These are phyloP conservation scores for Candida maltosa DNA, from an alignment of 805 yeast species.

Conservation along the genomic window DNA sequence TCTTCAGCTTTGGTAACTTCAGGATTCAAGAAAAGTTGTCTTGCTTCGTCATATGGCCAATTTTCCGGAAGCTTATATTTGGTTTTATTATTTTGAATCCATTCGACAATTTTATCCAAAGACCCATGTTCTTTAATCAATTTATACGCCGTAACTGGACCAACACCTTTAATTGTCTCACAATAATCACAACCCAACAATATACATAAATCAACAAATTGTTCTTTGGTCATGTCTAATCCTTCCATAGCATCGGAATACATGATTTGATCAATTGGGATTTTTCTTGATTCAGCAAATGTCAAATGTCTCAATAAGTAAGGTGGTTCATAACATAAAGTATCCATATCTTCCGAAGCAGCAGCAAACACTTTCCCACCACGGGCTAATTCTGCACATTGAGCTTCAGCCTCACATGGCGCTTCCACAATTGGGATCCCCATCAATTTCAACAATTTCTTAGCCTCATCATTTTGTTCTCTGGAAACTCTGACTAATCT, in stretches of 20 bases:
- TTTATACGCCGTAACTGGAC: slow-evolving; percentile 91
- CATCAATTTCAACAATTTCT: slow-evolving; percentile 75
- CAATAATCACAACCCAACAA: slow-evolving; percentile 96
- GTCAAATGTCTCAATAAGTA: slow-evolving; percentile 83
- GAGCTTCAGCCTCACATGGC: slow-evolving; percentile 98
- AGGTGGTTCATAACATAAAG: slow-evolving; percentile 88
- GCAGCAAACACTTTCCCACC: slow-evolving; percentile 94
- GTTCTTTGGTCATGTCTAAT: slow-evolving; percentile 64
- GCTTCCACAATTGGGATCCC: slow-evolving; percentile 94
- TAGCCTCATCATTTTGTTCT: slow-evolving; percentile 94
- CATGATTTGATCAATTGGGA: slow-evolving; percentile 84
- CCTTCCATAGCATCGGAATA: slow-evolving; percentile 69
- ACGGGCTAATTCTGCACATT: slow-evolving; percentile 89
- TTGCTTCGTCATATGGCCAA: slow-evolving; percentile 90
- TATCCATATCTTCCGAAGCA: slow-evolving; percentile 99
- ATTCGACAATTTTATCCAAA: slow-evolving; percentile 73
- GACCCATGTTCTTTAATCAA: slow-evolving; percentile 81
- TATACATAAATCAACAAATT: slow-evolving; percentile 89
- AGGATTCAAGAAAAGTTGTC: slow-evolving; percentile 78
- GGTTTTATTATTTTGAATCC: slow-evolving; percentile 51
- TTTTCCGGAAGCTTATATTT: slow-evolving; percentile 88
- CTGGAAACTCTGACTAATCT: slow-evolving; percentile 84
- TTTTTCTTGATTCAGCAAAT: slow-evolving; percentile 88
- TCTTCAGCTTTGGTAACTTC: slow-evolving; percentile 66
- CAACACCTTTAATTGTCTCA: slow-evolving; percentile 91